A percentile compares a stretch with the other conserved stretches of the same genome.
Conservation (phyloP, 306 rosid species). For the Prinsepia uniflora region DNA sequence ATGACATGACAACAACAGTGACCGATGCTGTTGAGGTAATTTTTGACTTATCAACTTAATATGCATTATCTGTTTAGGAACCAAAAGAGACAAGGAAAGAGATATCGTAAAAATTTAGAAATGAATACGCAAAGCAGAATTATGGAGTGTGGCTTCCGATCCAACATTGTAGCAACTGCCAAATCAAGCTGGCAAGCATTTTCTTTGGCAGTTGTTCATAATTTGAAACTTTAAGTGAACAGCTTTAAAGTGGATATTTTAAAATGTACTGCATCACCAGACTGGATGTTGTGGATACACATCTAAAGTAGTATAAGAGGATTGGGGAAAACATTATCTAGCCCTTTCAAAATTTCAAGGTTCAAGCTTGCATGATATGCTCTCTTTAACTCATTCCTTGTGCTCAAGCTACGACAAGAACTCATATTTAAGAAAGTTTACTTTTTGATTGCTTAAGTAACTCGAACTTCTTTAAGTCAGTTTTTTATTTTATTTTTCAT, state of each 20-base stretch:
- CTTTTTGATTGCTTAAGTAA: background rate
- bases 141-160: background rate
- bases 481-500: background rate
- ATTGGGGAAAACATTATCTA: background rate
- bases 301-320: background rate
- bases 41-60: slow-evolving; percentile 24
- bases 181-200: background rate
- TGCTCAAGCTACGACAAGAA: background rate
- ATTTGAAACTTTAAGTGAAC: background rate
- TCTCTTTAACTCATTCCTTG: background rate
- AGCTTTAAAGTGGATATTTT: background rate
- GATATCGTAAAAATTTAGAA: background rate
- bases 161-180: background rate
- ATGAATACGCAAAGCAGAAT: background rate
- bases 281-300: background rate
- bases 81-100: background rate
- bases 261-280: background rate
- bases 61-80: slow-evolving; percentile 3
- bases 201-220: background rate
- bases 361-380: background rate
- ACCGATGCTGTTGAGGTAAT: slow-evolving; percentile 92
- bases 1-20: slow-evolving; percentile 90
- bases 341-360: background rate
- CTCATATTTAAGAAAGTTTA: background rate
- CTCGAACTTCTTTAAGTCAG: background rate